Conservation (phyloP, 2,329 filamentous ascomycete genomes). For the Cladophialophora chaetospira region DNA sequence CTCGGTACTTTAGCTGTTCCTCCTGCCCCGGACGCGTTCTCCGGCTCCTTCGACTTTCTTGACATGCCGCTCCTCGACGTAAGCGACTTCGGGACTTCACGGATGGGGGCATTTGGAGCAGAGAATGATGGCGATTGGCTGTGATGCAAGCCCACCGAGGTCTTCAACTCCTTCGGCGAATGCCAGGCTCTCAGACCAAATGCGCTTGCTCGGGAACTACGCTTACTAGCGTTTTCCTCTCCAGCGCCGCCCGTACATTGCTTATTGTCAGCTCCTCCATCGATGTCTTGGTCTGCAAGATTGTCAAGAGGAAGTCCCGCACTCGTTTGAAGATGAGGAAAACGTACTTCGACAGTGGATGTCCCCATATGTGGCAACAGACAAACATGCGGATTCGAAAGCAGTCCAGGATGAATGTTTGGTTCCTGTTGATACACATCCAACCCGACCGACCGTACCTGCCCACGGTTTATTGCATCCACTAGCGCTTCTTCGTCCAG, state of each 20-base stretch:
- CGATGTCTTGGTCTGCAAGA: slow-evolving; percentile 13
- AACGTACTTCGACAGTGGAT: slow-evolving; percentile 63
- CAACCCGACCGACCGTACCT: slow-evolving; percentile 71
- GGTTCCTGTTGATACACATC: slow-evolving; percentile 86
- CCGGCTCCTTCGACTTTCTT: slow-evolving; percentile 14
- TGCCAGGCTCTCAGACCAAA: not conserved
- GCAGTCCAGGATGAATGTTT: slow-evolving; percentile 69
- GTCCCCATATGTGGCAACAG: slow-evolving; percentile 80
- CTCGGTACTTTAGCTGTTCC: not conserved
- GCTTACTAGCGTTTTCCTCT: slow-evolving; percentile 6
- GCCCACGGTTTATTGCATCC: slow-evolving; percentile 67
- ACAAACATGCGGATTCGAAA: slow-evolving; percentile 67
- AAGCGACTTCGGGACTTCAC: slow-evolving; percentile 2
- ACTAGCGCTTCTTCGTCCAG: slow-evolving; percentile 81
- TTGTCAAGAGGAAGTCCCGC: not conserved
- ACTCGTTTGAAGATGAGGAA: not conserved
- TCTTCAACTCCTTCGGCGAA: not conserved
- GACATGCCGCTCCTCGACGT: slow-evolving; percentile 8
- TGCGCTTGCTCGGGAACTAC: slow-evolving; percentile 11
- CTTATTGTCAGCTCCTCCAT: slow-evolving; percentile 16
- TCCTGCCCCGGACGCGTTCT: not conserved
- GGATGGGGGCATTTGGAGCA: slow-evolving; percentile 9
- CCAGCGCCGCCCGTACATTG: slow-evolving; percentile 12
- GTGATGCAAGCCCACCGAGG: not conserved
- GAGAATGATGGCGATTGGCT: slow-evolving; percentile 17